Percentiles rank a stretch among this genome's conserved stretches.
These are phyloP conservation scores for Colletotrichum viniferum DNA, from an alignment of 2,329 filamentous ascomycete genomes.

Conservation along the genomic window DNA sequence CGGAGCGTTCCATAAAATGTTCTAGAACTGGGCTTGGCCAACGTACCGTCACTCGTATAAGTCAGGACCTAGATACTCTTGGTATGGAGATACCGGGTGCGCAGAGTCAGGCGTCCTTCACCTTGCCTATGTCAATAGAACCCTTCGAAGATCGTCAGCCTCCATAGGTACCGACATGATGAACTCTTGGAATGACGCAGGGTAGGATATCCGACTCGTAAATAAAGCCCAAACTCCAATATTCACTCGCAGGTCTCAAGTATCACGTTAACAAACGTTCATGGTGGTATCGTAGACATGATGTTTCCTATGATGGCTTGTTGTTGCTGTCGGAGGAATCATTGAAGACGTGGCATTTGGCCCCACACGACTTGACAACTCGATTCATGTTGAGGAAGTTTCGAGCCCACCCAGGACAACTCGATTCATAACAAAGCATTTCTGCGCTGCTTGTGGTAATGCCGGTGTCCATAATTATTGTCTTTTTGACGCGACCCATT, in stretches of 20 bases:
- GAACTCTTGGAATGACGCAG: not conserved
- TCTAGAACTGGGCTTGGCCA: not conserved
- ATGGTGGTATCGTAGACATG: not conserved
- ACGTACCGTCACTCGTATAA: not conserved
- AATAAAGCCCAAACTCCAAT: not conserved
- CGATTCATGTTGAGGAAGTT: no score
- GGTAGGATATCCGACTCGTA: not conserved
- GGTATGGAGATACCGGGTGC: not conserved
- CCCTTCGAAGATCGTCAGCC: not conserved
- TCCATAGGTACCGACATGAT: not conserved
- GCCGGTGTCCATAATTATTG: fast-evolving
- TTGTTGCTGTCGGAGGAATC: not conserved
- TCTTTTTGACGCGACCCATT: not conserved
- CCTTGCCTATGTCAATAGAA: not conserved
- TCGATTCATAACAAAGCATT: not conserved
- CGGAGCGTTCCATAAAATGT: not conserved
- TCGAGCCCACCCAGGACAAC: no score
- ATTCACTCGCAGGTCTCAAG: not conserved
- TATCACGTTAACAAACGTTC: not conserved
- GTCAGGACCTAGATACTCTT: not conserved
- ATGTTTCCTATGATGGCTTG: not conserved
- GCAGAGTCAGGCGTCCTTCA: not conserved
- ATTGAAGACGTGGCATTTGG: not conserved
- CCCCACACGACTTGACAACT: not conserved
- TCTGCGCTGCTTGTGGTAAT: not conserved